A percentile compares a stretch with the other conserved stretches of the same genome.
These are phyloP conservation scores for Magnaporthales sp. DNA, from an alignment of 2,329 filamentous ascomycete species.

Conservation along the genomic window DNA sequence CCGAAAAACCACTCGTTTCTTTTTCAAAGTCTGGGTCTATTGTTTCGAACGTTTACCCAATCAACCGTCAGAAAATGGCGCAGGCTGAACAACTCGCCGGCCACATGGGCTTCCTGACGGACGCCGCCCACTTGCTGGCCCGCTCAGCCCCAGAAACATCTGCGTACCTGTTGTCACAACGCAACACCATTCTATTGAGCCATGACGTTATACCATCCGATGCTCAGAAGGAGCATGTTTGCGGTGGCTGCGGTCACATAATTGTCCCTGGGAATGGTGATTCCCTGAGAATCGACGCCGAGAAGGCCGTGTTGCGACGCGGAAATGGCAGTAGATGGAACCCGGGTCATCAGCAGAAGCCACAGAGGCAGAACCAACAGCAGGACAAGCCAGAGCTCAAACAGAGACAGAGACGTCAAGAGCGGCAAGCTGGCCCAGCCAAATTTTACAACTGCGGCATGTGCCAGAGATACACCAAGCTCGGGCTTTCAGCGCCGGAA, in stretches of 20 bases:
- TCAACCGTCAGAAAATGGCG: slow-evolving; percentile 5
- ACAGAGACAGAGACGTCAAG: slow-evolving; percentile 4
- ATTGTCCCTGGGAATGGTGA: slow-evolving; percentile 43
- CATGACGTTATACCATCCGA: slow-evolving; percentile 35
- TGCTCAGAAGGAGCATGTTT: slow-evolving; percentile 44
- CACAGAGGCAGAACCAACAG: neutral
- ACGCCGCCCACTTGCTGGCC: slow-evolving; percentile 50
- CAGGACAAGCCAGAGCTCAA: too few relatives aligned
- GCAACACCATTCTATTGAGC: slow-evolving; percentile 39
- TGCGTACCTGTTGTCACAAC: slow-evolving; percentile 48
- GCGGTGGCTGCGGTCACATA: slow-evolving; percentile 52
- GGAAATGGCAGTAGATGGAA: neutral
- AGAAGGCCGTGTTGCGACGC: slow-evolving; percentile 36
- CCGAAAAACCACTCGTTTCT: too few relatives aligned
- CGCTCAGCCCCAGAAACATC: slow-evolving; percentile 45
- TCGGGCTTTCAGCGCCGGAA: slow-evolving; percentile 29
- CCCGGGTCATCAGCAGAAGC: neutral
- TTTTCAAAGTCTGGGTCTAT: too few relatives aligned
- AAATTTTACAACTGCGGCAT: slow-evolving; percentile 36
- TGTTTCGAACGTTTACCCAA: neutral
- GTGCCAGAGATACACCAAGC: slow-evolving; percentile 34
- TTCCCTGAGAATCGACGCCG: slow-evolving; percentile 27
- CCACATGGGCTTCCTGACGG: slow-evolving; percentile 39
- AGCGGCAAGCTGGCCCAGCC: slow-evolving; percentile 15
- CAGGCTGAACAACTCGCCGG: slow-evolving; percentile 12